Conservation (phyloP, 2,329 filamentous ascomycete species). For the Teratosphaeria destructans region DNA sequence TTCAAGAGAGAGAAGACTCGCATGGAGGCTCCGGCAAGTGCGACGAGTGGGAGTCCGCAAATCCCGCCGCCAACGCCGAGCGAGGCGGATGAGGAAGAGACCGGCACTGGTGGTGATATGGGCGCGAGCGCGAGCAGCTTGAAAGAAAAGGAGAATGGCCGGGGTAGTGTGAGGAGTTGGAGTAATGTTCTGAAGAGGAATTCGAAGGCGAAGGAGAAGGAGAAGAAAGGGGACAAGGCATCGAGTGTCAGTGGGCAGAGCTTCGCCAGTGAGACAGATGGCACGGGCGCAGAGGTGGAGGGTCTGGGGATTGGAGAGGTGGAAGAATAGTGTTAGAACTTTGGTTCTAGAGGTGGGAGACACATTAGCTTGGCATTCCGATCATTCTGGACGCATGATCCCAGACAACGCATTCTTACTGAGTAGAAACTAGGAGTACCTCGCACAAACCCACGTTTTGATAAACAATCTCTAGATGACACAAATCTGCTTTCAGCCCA, state of each 20-base stretch:
- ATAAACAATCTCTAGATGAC: no score
- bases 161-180: conserved; percentile 33
- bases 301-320: neutral
- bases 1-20: conserved; percentile 28
- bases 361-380: no score
- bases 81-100: conserved; percentile 20
- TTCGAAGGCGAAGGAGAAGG: conserved; percentile 18
- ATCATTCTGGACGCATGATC: no score
- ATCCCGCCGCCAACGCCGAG: neutral
- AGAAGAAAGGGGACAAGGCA: conserved; percentile 22
- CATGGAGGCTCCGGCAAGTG: conserved; percentile 14
- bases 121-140: conserved; percentile 26
- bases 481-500: no score
- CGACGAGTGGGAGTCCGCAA: neutral
- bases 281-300: conserved; percentile 3
- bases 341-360: no score
- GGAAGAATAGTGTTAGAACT: neutral
- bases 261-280: conserved; percentile 26
- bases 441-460: no score
- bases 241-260: conserved; percentile 37
- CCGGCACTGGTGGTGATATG: conserved; percentile 26
- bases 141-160: conserved; percentile 21
- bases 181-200: conserved; percentile 33
- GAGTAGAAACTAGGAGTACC: no score
- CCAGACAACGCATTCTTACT: no score